Evolutionary conservation across 2,329 filamentous ascomycete species (phyloP), one percentile per base, ranked within the genome.

Genomic region (Periconia digitata): DNA sequence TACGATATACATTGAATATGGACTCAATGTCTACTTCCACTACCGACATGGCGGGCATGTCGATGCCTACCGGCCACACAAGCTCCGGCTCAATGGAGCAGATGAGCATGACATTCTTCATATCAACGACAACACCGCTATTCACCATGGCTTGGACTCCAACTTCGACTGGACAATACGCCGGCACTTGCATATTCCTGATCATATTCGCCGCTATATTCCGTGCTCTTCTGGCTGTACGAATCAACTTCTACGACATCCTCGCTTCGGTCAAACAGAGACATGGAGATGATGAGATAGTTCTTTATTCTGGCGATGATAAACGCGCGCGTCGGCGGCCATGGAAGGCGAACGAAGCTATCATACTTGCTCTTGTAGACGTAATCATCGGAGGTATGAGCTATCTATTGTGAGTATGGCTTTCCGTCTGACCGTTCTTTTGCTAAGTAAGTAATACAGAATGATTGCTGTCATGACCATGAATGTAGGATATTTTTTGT

Each of bases 401-500:
- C 12, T 95, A 95, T 72, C 72, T 95, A n/a, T 81, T 95, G 90
- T 95, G 72, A 80, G 89, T 84, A 15, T 20, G 32, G 17, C 29
- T 21, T 32, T 32, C 8, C 3, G 4, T 32, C n/a, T 32, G 8
- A 3, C n/a, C 4, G 8, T 15, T 4, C n/a, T 5, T 12, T 32
- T 10, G 10, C 27, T n/a, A n/a, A n/a, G 8, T 32, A 15, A 4
- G 4, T 32, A 13, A 5, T 15, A 21, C 56, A 95, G 90, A 43
- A 95, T 95, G 90, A 75, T 95, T 72, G 88, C 87, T 4, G 87
- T 94, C 64, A 95, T 92, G 89, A 91, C 88, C 0, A 82, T 90
- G 77, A 92, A 92, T 59, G 80, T 92, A 10, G 89, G 89, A 10
- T 92, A 92, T 67, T 91, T 92, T 67, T 72, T 90, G 43, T 90